Base-by-base conservation (phyloP, 2,329 filamentous ascomycete species). In the Chrysosporium queenslandicum region DNA sequence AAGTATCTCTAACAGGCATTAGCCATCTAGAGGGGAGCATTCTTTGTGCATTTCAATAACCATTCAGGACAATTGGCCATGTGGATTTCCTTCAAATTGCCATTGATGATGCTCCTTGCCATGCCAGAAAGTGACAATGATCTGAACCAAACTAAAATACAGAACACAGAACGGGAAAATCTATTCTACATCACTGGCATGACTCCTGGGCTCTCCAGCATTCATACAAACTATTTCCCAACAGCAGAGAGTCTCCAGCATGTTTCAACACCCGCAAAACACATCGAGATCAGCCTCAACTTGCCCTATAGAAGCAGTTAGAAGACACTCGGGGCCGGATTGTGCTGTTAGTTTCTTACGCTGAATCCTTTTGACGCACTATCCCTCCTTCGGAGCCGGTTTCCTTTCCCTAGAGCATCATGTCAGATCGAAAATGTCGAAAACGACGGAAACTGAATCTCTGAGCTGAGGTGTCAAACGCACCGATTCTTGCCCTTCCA, bases 401-500 rank as follows among this genome's bases (percentile, higher is more conserved):
- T 65, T 89, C 80, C 70, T 86, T 87, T 59, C 85, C 85, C 81
- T 82, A 52, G 34, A 23, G 47, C 46, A 34, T 12, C 16, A 2
- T 37, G 49, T 51, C 30, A 51, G 27, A n/a, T n/a, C n/a, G 55
- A 42, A 41, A 46, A 25, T 43, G 46, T 29, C 36, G n/a, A 39
- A 18, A 20, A 9, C 20, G 12, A 4, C 6, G 36, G 14, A 39
- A 39, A 3, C n/a, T 6, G n/a, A 39, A 39, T 5, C 20, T 9
- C n/a, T 14, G n/a, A 20, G 20, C 2, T 39, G 36, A 39, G 4
- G 9, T 5, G 7, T 9, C 9, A 25, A 55, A 72, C 79, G 59
- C 77, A 87, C 85, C 62, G 85, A 81, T 68, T 87, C 84, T 54
- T 87, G 85, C 16, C 86, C 86, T 71, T 98, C 92, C 0, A 98